Conservation (phyloP, 2,329 filamentous ascomycete species). For the Magnaporthiopsis incrustans region DNA sequence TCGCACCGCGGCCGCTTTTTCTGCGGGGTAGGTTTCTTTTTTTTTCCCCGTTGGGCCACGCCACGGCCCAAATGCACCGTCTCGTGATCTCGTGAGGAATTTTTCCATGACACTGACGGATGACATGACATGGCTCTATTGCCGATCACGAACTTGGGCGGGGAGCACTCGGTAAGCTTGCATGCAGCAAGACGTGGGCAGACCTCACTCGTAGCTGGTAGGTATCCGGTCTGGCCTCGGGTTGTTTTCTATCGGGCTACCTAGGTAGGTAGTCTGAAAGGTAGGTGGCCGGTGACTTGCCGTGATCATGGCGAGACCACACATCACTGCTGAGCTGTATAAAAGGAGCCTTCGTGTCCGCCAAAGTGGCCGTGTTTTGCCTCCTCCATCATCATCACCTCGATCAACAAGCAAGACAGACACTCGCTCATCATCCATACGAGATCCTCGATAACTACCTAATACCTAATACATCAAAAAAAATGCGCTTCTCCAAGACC, state of each 20-base stretch:
- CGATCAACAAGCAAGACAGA: neutral
- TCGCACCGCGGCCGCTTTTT: neutral
- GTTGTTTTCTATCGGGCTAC: neutral
- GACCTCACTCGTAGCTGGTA: neutral
- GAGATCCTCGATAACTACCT: neutral
- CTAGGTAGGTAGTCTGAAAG: no score
- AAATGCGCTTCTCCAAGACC: slow-evolving; percentile 8
- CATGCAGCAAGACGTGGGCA: neutral
- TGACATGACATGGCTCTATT: neutral
- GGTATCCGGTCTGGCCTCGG: no score
- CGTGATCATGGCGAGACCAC: neutral
- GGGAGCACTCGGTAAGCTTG: neutral
- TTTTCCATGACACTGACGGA: neutral
- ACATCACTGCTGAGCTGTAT: neutral
- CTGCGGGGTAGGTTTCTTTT: neutral
- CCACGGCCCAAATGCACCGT: neutral
- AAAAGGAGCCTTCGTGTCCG: neutral
- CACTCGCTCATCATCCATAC: neutral
- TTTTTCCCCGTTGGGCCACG: neutral
- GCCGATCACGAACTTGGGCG: neutral
- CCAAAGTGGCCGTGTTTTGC: neutral
- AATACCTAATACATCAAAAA: neutral
- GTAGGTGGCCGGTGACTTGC: neutral
- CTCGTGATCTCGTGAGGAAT: neutral
- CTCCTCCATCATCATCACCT: neutral